Evolutionary conservation across 2,329 filamentous ascomycete genomes (phyloP).

Genomic region (Didymella segeticola): DNA sequence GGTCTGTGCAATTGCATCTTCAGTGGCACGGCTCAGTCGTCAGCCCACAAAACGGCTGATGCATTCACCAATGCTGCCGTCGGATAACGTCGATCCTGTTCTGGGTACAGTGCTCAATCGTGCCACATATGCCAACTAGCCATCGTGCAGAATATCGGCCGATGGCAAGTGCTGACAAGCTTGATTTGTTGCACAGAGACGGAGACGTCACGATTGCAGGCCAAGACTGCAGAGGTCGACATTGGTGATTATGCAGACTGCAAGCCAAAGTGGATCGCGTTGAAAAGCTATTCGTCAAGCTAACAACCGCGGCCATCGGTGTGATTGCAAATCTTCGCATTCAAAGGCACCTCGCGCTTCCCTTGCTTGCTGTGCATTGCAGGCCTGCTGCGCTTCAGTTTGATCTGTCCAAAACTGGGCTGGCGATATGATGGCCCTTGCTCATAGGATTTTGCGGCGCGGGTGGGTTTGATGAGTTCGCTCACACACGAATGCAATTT

Average conservation of each 20-base stretch:
- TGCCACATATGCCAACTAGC: conserved; percentile 11
- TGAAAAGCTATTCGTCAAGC: conserved; percentile 1
- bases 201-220: conserved; percentile 20
- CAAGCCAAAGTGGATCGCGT: conserved; percentile 17
- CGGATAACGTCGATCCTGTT: not conserved
- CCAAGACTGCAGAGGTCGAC: conserved; percentile 11
- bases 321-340: not conserved
- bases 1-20: conserved; percentile 32
- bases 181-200: not conserved
- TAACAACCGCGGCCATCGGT: conserved; percentile 8
- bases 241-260: conserved; percentile 24
- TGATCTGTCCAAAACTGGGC: not conserved
- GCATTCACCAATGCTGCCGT: not conserved
- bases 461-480: conserved; percentile 6
- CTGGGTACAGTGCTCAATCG: conserved; percentile 5
- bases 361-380: too few species aligned
- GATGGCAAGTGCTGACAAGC: conserved; percentile 3
- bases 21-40: not conserved
- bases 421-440: not conserved
- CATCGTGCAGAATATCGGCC: conserved; percentile 12
- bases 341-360: not conserved
- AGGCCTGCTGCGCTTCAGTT: not conserved
- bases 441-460: conserved; percentile 5
- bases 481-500: conserved; percentile 7
- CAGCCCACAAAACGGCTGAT: not conserved